A percentile compares a stretch with the other conserved stretches of the same genome.
These are phyloP conservation scores for Amoeboaphelidium occidentale DNA, from an alignment of 371 early-diverging fungal genomes.

Conservation along the genomic window DNA sequence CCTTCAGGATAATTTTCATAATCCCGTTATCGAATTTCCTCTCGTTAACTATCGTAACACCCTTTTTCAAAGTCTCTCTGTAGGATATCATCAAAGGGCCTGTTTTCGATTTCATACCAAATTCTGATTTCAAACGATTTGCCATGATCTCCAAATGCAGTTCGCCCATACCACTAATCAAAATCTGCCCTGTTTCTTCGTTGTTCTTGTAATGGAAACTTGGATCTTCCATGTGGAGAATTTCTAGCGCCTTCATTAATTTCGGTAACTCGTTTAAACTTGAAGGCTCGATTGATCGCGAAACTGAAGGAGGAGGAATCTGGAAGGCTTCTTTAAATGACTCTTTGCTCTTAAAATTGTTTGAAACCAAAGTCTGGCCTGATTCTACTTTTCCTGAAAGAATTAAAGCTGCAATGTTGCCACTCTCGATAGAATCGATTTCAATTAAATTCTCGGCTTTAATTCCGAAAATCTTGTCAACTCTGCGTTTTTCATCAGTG, in stretches of 20 bases:
- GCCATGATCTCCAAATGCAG: conserved; percentile 75
- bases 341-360: conserved; percentile 5
- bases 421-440: neutral
- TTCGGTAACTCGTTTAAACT: conserved; percentile 47
- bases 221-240: conserved; percentile 67
- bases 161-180: conserved; percentile 91
- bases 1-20: neutral
- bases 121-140: conserved; percentile 47
- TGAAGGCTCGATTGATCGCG: conserved; percentile 51
- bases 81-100: conserved; percentile 71
- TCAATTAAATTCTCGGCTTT: neutral
- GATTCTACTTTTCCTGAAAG: neutral
- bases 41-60: neutral
- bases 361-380: neutral
- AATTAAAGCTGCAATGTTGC: neutral
- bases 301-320: conserved; percentile 77
- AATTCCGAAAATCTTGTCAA: neutral
- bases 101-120: conserved; percentile 49
- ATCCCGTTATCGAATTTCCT: neutral
- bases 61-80: conserved; percentile 29
- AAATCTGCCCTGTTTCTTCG: conserved; percentile 62
- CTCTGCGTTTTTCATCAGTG: neutral
- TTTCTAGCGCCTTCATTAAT: conserved; percentile 42
- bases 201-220: conserved; percentile 45
- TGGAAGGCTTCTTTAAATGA: conserved; percentile 25